Conservation (phyloP, 2,329 filamentous ascomycete species). For the Aspergillus proliferans region DNA sequence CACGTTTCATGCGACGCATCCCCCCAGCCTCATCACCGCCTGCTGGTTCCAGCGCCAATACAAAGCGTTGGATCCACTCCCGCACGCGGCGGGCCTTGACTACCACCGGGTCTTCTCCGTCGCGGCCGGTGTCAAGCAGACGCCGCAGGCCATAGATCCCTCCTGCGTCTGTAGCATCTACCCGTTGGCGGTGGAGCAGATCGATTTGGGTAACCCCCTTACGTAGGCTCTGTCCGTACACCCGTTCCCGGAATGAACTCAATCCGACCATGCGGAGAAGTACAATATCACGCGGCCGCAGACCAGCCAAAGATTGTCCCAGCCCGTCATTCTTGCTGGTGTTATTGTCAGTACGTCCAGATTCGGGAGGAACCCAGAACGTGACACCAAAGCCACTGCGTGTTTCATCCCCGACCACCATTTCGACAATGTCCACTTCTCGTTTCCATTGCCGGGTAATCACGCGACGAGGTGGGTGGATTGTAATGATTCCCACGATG, state of each 20-base stretch:
- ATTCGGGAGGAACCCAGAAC: conserved; percentile 63
- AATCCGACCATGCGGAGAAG: conserved; percentile 74
- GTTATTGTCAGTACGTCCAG: conserved; percentile 9
- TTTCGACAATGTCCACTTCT: conserved; percentile 62
- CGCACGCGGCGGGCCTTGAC: conserved; percentile 62
- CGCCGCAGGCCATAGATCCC: conserved; percentile 54
- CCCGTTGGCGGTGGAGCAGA: conserved; percentile 55
- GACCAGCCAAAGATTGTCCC: conserved; percentile 34
- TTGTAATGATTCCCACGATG: conserved; percentile 70
- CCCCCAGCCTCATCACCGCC: conserved; percentile 21
- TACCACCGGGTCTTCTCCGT: conserved; percentile 45
- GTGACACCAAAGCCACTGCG: conserved; percentile 72
- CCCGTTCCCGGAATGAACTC: conserved; percentile 65
- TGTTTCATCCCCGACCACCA: conserved; percentile 81
- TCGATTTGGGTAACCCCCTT: conserved; percentile 63
- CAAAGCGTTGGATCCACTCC: conserved; percentile 69
- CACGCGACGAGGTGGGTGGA: conserved; percentile 62
- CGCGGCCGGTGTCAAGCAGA: conserved; percentile 29
- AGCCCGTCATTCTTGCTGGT: conserved; percentile 25
- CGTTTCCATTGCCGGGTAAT: conserved; percentile 51
- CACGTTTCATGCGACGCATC: conserved; percentile 17
- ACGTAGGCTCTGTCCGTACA: conserved; percentile 78
- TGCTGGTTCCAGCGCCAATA: conserved; percentile 41
- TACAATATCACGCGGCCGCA: conserved; percentile 70
- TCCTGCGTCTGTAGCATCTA: conserved; percentile 47